Evolutionary conservation across 768 basidiomycete genomes (phyloP), one percentile per base, ranked within the genome.

Genomic region (Mycena chlorophos): DNA sequence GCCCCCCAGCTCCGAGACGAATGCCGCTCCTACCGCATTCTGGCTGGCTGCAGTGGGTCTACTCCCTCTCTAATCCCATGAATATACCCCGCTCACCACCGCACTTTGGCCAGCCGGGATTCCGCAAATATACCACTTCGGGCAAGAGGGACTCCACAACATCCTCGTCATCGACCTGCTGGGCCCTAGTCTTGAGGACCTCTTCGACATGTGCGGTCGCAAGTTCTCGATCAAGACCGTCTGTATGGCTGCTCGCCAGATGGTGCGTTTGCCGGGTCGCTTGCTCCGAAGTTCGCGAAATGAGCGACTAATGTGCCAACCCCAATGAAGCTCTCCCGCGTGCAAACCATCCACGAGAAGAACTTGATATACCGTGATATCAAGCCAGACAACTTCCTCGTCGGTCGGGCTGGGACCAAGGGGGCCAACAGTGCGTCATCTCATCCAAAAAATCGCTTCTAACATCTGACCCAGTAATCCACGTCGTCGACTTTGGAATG

Each of bases 311-410:
- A 46, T 23, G 26, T 26, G 53, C 22, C 45, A 20, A 52, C 60
- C 27, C 40, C 47, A 46, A 37, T 39, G 38, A 56, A 98, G 96
- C 79, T 99, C 56, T 85, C 91, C 48, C 87, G 97, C 65, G 94
- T 97, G 19, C 96, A 98, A 73, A 96, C 91, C 17, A 98, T 99
- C 50, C 97, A 99, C 73, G 96, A 98, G 74, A 98, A 98, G 82
- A 98, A 97, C 74, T 85, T 99, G 66, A 98, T 99, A 65, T 98
- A 99, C 71, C 90, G 97, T 52, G 97, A 99, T 71, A 98, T 99
- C 78, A 99, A 99, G 73, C 97, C 97, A 10, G 97, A 98, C 77
- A 99, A 99, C 74, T 99, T 99, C 71, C 83, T 99, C 63, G 89
- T 98, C 68, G 97, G 97, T 31, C 87, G 96, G 20, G 88, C 96